phyloP scores from a whole-genome alignment of 2,329 filamentous ascomycete species.

The Claviceps humidiphila region DNA sequence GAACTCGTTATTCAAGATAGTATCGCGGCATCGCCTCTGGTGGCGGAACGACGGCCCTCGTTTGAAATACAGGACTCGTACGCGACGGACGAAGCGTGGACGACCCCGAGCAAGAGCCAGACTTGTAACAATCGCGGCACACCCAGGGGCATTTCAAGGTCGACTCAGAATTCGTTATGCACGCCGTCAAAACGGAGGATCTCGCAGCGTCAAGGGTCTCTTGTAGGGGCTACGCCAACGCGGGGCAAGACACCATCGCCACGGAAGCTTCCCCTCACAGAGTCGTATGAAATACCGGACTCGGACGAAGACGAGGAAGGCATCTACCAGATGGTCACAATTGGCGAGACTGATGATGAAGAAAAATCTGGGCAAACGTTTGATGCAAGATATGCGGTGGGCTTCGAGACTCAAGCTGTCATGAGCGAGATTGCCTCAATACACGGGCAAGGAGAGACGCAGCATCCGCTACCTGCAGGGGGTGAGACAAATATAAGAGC shows the following conservation, averaged over 20 bases:
- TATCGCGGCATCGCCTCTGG: constrained; percentile 8
- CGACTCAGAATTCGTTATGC: background rate
- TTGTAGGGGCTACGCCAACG: constrained; percentile 10
- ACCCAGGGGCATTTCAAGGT: background rate
- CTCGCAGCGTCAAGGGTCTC: constrained; percentile 6
- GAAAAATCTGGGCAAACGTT: background rate
- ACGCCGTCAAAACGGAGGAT: background rate
- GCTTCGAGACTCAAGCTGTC: constrained; percentile 22
- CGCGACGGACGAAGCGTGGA: constrained; percentile 23
- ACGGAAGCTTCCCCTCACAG: background rate
- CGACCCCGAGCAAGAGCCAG: constrained; percentile 14
- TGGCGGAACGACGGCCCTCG: constrained; percentile 12
- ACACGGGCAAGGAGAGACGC: constrained; percentile 7
- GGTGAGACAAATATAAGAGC: background rate
- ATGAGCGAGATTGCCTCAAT: constrained; percentile 20
- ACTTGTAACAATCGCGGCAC: constrained; percentile 2
- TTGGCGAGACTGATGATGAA: background rate
- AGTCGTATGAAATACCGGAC: constrained; percentile 31
- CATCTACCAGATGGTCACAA: background rate
- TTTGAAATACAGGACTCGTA: constrained; percentile 34
- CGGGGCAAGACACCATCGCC: constrained; percentile 8
- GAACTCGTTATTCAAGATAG: constrained; percentile 10
- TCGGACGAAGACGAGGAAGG: constrained; percentile 22
- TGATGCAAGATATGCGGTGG: constrained; percentile 13
- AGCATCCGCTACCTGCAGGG: no score